These are phyloP conservation scores for Elsinoe perseae DNA, from an alignment of 2,329 filamentous ascomycete genomes.

Conservation along the genomic window DNA sequence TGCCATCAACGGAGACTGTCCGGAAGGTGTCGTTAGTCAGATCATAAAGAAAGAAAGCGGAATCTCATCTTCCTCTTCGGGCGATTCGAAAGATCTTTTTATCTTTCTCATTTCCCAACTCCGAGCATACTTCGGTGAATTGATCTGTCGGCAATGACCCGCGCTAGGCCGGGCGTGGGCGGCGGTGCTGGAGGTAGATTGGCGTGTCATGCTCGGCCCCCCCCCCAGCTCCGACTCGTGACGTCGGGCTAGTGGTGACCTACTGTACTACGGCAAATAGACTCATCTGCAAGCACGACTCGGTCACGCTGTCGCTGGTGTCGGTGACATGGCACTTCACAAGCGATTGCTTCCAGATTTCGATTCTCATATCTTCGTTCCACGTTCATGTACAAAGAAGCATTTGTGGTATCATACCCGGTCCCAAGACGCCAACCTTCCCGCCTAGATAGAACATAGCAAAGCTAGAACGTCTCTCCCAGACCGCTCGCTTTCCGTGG, in stretches of 20 bases:
- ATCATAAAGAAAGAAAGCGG: neutral
- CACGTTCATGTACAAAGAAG: neutral
- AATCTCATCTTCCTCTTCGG: neutral
- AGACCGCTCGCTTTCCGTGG: slow-evolving; percentile 25
- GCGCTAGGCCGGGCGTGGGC: neutral
- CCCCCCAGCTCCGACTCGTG: neutral
- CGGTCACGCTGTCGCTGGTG: neutral
- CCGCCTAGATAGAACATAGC: neutral
- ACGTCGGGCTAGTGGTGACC: neutral
- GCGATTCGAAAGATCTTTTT: neutral
- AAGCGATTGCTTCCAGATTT: neutral
- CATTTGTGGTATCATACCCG: slow-evolving; percentile 10
- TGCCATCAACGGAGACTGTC: neutral
- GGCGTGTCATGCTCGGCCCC: neutral
- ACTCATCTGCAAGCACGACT: neutral
- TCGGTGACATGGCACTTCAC: neutral
- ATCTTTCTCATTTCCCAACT: neutral
- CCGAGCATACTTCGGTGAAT: slow-evolving; percentile 2
- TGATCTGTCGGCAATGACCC: neutral
- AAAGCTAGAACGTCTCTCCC: slow-evolving; percentile 27
- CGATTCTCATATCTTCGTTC: slow-evolving; percentile 6
- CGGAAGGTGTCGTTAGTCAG: neutral
- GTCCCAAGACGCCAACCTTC: slow-evolving; percentile 2
- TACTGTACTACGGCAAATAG: neutral
- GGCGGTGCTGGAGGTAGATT: neutral